Evolutionary conservation across 1,284 basidiomycete genomes (phyloP).

Genomic region (Irpex sp.): DNA sequence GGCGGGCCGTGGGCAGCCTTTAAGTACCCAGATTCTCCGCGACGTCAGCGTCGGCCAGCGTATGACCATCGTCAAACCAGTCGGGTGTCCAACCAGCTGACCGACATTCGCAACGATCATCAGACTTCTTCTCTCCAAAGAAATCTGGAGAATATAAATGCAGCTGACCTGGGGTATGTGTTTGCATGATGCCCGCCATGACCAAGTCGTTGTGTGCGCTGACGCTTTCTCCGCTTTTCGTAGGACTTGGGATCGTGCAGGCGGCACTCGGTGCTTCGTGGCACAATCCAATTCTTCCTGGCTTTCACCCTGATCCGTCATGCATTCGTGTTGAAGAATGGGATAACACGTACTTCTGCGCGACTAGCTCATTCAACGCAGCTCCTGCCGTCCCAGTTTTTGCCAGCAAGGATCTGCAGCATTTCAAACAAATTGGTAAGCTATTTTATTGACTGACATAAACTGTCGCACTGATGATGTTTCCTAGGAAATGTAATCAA

Average conservation of each 20-base stretch:
- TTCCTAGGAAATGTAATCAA: constrained; percentile 10
- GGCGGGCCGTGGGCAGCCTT: no score
- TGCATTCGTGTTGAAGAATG: constrained; percentile 9
- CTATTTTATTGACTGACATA: not conserved
- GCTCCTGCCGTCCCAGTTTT: constrained; percentile 11
- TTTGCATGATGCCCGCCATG: not conserved
- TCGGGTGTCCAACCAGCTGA: not conserved
- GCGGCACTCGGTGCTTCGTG: not conserved
- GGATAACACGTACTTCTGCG: constrained; percentile 7
- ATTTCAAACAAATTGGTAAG: constrained; percentile 11
- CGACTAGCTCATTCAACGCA: constrained; percentile 8
- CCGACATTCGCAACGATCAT: not conserved
- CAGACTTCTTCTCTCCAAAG: not conserved
- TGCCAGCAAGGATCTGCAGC: constrained; percentile 6
- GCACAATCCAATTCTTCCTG: constrained; percentile 8
- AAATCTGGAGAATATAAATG: not conserved
- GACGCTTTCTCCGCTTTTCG: not conserved
- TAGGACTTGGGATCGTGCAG: not conserved
- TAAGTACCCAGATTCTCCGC: no score
- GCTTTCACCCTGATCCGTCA: constrained; percentile 9
- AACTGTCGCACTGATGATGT: not conserved
- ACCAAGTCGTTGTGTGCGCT: not conserved
- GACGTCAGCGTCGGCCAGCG: not conserved
- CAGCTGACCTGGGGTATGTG: not conserved
- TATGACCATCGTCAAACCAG: not conserved